Evolutionary conservation across 2,329 filamentous ascomycete species (phyloP), one percentile per base, ranked within the genome.

Genomic region (Phialophora chinensis): DNA sequence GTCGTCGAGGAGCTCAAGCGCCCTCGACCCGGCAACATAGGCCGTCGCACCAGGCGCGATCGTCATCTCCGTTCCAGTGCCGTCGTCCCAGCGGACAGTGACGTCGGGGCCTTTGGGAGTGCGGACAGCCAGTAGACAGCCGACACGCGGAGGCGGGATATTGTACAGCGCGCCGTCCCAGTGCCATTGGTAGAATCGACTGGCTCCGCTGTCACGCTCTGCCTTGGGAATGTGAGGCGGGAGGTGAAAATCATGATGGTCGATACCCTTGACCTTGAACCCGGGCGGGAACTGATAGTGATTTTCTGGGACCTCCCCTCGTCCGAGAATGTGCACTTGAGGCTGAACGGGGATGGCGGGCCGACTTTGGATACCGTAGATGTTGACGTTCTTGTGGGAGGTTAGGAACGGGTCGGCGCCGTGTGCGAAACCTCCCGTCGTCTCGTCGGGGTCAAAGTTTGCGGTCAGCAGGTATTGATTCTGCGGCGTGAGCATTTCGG

Each of bases 231-330:
- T 75, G 55, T 79, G 78, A 6, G 78, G 78, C n/a, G 77, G 76
- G 20, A 78, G 70, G 63, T 80, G 77, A 67, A 78, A 79, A 27
- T 76, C 72, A n/a, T 69, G 69, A 62, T 78, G 77, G 61, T 78
- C 73, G 50, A 78, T 76, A 4, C 77, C 78, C 65, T 79, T 77
- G 55, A 79, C 72, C 66, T 79, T 76, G 64, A 79, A 79, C 1
- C 74, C 77, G 0, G 76, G 74, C 0, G 78, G 77, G 53, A 79
- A 79, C 42, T 77, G 73, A 60, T 75, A 78, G 68, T 79, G 75
- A 25, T 71, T 68, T 7, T 75, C 65, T 0, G 75, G 77, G n/a
- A 78, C 58, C 10, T 74, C 72, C 0, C 77, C 77, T 31, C 77
- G 75, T 1, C 77, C 77, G 27, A 79, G 72, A 54, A 79, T 78